Evolutionary conservation across 1,284 basidiomycete genomes (phyloP).

Genomic region (Leccinum pachyderme): DNA sequence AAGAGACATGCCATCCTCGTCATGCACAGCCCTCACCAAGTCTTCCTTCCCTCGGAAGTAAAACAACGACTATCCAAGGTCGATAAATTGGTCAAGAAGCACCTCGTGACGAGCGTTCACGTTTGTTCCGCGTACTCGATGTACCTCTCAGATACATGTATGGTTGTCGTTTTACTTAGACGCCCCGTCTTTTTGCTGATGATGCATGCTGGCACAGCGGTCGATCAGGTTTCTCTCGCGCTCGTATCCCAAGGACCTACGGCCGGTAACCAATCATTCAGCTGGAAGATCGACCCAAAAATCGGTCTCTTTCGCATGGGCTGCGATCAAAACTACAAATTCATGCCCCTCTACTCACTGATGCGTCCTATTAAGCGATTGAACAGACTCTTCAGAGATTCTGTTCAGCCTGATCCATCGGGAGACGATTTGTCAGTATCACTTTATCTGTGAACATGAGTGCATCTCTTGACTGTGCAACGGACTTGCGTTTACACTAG

Average conservation of each 20-base stretch:
- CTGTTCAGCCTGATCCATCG: slow-evolving; percentile 6
- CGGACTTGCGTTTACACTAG: slow-evolving; percentile 6
- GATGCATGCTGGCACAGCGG: slow-evolving; percentile 1
- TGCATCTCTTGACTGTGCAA: not conserved
- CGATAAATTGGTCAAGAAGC: slow-evolving; percentile 16
- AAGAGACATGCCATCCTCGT: slow-evolving; percentile 22
- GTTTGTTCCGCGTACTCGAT: slow-evolving; percentile 23
- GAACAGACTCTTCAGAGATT: slow-evolving; percentile 19
- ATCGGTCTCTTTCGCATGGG: slow-evolving; percentile 24
- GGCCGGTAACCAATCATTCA: not conserved
- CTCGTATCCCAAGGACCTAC: slow-evolving; percentile 6
- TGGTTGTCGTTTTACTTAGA: not conserved
- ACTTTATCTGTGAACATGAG: not conserved
- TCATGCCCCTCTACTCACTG: slow-evolving; percentile 23
- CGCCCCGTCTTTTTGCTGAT: not conserved
- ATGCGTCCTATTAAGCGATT: slow-evolving; percentile 16
- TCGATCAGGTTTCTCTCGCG: slow-evolving; percentile 18
- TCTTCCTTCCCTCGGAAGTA: slow-evolving; percentile 13
- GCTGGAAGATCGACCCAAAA: slow-evolving; percentile 18
- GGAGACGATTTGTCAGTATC: slow-evolving; percentile 24
- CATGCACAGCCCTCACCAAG: slow-evolving; percentile 21
- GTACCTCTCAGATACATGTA: slow-evolving; percentile 30
- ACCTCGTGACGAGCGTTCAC: slow-evolving; percentile 21
- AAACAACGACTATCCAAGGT: slow-evolving; percentile 21
- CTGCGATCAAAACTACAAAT: slow-evolving; percentile 8